Evolutionary conservation across 495 filamentous ascomycete genomes (phyloP).

Genomic region (Massariosphaeria phaeospora): DNA sequence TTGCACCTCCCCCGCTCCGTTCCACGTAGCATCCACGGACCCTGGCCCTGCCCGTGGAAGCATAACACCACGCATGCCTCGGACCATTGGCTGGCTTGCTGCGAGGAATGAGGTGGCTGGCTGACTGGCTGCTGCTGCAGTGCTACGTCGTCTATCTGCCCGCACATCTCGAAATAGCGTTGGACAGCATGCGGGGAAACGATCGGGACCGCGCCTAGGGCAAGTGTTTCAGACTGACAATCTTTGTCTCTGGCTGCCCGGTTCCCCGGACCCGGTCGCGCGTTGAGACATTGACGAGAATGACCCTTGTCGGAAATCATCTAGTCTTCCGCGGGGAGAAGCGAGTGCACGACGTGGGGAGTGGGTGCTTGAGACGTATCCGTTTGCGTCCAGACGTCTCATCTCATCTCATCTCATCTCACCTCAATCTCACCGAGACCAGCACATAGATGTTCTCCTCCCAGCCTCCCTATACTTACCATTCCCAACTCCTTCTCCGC

Average conservation of each 20-base stretch:
- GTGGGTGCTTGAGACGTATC: no score
- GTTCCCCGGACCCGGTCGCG: slow-evolving; percentile 12
- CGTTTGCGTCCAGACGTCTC: no score
- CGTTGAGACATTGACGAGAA: no score
- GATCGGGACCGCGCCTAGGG: slow-evolving; percentile 3
- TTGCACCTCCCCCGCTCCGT: not conserved
- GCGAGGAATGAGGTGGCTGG: not conserved
- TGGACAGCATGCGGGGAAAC: slow-evolving; percentile 26
- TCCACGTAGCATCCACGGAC: not conserved
- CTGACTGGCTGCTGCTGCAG: slow-evolving; percentile 4
- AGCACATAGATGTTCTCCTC: no score
- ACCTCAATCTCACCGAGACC: no score
- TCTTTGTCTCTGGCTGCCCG: not conserved
- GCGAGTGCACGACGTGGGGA: no score
- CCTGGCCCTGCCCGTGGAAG: not conserved
- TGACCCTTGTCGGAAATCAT: no score
- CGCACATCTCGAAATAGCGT: slow-evolving; percentile 26
- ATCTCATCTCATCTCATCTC: no score
- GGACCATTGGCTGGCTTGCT: not conserved
- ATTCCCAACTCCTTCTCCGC: no score
- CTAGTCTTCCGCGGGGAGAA: no score
- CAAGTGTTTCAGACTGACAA: slow-evolving; percentile 15
- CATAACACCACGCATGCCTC: not conserved
- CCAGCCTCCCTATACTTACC: no score
- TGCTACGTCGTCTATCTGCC: slow-evolving; percentile 26